Base-by-base conservation (phyloP, 2,329 filamentous ascomycete genomes). In the Penicillium decumbens region DNA sequence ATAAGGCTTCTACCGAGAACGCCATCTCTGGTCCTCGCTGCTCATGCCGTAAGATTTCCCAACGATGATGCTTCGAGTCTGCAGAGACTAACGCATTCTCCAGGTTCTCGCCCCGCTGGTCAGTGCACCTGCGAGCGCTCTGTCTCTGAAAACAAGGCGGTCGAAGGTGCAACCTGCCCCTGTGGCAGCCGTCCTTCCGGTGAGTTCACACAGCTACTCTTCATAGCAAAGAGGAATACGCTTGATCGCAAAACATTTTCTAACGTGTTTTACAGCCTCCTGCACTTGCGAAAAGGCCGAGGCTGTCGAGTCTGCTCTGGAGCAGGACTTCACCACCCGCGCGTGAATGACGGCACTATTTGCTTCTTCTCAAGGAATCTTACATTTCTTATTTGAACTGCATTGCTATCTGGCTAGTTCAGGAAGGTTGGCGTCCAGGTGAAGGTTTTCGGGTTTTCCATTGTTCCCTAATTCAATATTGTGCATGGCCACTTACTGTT, bases 241-340 rank as follows among this genome's bases (percentile, higher is more conserved):
- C 8, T 23, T 23, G 18, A 10, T 38, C 9, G 8, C 7, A 9
- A 38, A 9, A 10, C 6, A n/a, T 23, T 24, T 42, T 28, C 55
- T 64, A 43, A 63, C 43, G 13, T 37, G 23, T 8, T 12, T 12
- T 24, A 38, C 51, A 84, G 83, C 76, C 65, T 83, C 80, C 23
- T 93, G 89, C 74, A 93, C 87, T n/a, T 95, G 90, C 68, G 85
- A 89, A 71, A 91, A 88, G 69, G 81, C 81, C 15, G 68, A 80
- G 42, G 79, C 80, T 58, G 79, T 82, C 46, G 80, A 80, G 33
- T 77, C 78, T 50, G 81, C 86, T 58, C 41, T 71, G 59, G 91
- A 96, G 81, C 88, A 80, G 43, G 91, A 96, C 72, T 96, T 95
- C 67, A 96, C 90, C 32, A 89, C 85, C 47, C 82, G 80, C 74